Evolutionary conservation across 768 basidiomycete genomes (phyloP).

Genomic region (Hemileccinum impolitum): DNA sequence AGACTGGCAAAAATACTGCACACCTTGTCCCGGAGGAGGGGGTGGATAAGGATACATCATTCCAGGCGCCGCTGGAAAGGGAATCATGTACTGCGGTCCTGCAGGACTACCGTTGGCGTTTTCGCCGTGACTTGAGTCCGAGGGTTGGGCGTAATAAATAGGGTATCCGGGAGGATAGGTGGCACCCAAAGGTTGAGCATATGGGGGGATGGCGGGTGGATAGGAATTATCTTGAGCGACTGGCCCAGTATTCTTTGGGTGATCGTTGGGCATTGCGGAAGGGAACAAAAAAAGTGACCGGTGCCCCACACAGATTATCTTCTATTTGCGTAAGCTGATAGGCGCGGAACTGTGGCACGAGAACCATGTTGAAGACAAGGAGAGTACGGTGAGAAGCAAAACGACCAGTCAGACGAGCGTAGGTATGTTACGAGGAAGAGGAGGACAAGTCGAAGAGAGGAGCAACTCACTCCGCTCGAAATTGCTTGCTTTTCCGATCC

Average conservation of each 20-base stretch:
- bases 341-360: conserved; percentile 19
- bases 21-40: conserved; percentile 38
- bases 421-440: neutral
- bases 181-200: conserved; percentile 24
- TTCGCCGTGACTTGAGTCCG: conserved; percentile 32
- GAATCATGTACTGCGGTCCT: conserved; percentile 36
- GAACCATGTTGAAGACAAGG: conserved; percentile 18
- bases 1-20: conserved; percentile 9
- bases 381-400: conserved; percentile 4
- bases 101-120: conserved; percentile 29
- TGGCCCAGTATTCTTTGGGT: conserved; percentile 33
- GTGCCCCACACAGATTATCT: conserved; percentile 17
- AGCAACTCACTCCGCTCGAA: conserved; percentile 36
- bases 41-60: conserved; percentile 44
- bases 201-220: conserved; percentile 28
- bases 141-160: conserved; percentile 30
- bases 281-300: conserved; percentile 28
- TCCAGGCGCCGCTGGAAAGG: conserved; percentile 38
- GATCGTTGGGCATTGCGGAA: conserved; percentile 30
- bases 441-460: conserved; percentile 1
- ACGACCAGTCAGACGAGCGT: conserved; percentile 4
- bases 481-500: conserved; percentile 36
- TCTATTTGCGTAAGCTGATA: conserved; percentile 33
- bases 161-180: conserved; percentile 33
- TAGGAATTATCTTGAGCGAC: conserved; percentile 34